Percentiles rank a stretch among this genome's conserved stretches.
Conservation (phyloP, 2,329 filamentous ascomycete genomes). For the Sordariomycetes sp. region DNA sequence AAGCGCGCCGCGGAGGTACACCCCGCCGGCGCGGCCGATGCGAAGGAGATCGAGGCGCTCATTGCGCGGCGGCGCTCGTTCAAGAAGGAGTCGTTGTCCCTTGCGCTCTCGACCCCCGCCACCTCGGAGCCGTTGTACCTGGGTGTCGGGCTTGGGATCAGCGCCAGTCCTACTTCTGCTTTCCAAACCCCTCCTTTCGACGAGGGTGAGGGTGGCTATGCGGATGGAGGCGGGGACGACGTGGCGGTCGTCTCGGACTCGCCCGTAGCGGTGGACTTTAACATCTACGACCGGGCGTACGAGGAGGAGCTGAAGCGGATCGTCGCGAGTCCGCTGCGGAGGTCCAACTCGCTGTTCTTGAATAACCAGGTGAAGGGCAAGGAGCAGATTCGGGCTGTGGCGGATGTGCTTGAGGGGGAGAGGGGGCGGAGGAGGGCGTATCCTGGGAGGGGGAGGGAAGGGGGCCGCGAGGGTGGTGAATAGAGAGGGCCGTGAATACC, state of each 20-base stretch:
- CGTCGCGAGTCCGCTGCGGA: constrained; percentile 23
- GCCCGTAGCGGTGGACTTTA: constrained; percentile 69
- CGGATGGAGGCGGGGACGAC: too few species aligned
- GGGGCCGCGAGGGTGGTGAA: not conserved
- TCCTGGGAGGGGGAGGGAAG: constrained; percentile 3
- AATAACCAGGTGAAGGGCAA: constrained; percentile 33
- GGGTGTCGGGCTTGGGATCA: constrained; percentile 16
- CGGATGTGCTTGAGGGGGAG: constrained; percentile 18
- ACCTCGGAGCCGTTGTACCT: not conserved
- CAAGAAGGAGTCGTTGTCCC: constrained; percentile 7
- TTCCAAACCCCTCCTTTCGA: constrained; percentile 50
- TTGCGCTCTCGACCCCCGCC: not conserved
- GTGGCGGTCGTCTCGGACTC: constrained; percentile 59
- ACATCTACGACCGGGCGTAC: constrained; percentile 68
- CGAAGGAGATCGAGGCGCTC: constrained; percentile 34
- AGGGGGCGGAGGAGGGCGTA: constrained; percentile 2
- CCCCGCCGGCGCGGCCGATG: not conserved
- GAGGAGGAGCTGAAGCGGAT: constrained; percentile 71
- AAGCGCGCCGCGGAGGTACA: constrained; percentile 1
- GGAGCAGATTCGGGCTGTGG: constrained; percentile 22
- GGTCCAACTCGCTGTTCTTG: constrained; percentile 29
- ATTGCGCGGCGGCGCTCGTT: constrained; percentile 31
- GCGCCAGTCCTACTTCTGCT: constrained; percentile 46
- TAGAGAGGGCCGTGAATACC: not conserved
- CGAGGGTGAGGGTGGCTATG: not conserved